phyloP scores from a whole-genome alignment of 108 stramenopile species.

The Skeletonema grethae region DNA sequence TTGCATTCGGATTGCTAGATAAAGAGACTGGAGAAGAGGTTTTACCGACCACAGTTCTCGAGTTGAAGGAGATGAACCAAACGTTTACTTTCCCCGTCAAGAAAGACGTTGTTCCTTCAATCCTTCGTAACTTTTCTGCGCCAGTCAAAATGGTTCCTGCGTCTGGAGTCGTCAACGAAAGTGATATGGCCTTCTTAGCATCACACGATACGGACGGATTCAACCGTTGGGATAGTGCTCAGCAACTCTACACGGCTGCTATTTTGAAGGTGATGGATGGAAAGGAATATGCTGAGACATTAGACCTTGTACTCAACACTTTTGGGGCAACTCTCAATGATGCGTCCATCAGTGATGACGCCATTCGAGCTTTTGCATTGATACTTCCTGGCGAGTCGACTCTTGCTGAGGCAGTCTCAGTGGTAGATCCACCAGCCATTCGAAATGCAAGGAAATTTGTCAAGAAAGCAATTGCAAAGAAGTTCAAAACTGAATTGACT shows the following conservation, averaged over 20 bases:
- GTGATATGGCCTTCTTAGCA: slow-evolving; percentile 78
- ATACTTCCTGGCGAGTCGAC: slow-evolving; percentile 81
- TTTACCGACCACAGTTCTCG: slow-evolving; percentile 47
- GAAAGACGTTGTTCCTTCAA: slow-evolving; percentile 55
- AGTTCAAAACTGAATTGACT: slow-evolving; percentile 58
- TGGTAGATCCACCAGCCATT: slow-evolving; percentile 79
- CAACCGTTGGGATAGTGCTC: slow-evolving; percentile 92
- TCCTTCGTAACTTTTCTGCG: slow-evolving; percentile 72
- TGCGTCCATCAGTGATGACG: slow-evolving; percentile 58
- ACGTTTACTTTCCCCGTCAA: slow-evolving; percentile 57
- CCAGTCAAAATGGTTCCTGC: slow-evolving; percentile 65
- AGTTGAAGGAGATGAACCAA: slow-evolving; percentile 60
- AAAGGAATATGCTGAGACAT: slow-evolving; percentile 33
- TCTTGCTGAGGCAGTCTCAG: slow-evolving; percentile 69
- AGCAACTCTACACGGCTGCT: slow-evolving; percentile 56
- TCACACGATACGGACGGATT: slow-evolving; percentile 91
- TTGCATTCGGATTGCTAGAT: slow-evolving; percentile 63
- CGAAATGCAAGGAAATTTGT: slow-evolving; percentile 64
- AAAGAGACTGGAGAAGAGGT: slow-evolving; percentile 50
- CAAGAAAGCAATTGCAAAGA: slow-evolving; percentile 69
- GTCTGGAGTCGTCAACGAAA: slow-evolving; percentile 57
- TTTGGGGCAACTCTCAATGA: slow-evolving; percentile 62
- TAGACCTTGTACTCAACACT: slow-evolving; percentile 54
- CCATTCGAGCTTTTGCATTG: slow-evolving; percentile 84
- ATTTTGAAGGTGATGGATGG: slow-evolving; percentile 67